These are phyloP conservation scores for Cenchrus purpureus DNA, from an alignment of 176 grass and related monocot genomes.

Conservation along the genomic window DNA sequence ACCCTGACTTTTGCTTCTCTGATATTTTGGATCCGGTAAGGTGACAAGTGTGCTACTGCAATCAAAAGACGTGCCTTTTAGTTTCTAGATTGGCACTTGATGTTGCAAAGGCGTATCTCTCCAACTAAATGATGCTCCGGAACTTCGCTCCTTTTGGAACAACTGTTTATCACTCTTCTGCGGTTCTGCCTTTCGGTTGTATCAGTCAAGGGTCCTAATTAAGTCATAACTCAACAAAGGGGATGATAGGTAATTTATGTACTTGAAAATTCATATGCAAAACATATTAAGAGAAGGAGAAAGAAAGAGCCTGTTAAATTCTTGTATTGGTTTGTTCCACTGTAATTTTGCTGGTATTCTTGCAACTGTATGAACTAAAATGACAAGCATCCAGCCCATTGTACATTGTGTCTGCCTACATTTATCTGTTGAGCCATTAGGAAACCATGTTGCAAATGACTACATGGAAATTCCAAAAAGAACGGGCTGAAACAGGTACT, in stretches of 20 bases:
- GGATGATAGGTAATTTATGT: not conserved
- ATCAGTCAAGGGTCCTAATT: not conserved
- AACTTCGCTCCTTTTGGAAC: not conserved
- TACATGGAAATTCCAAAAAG: no score
- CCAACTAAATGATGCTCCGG: slow-evolving; percentile 13
- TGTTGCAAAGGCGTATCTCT: slow-evolving; percentile 2
- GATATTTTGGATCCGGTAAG: not conserved
- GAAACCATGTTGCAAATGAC: no score
- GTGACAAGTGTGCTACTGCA: not conserved
- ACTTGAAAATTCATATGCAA: not conserved
- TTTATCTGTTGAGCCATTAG: no score
- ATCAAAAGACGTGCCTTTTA: not conserved
- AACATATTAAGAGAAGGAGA: not conserved
- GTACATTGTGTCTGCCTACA: no score
- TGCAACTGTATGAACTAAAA: not conserved
- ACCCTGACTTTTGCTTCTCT: slow-evolving; percentile 13
- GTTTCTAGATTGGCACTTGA: slow-evolving; percentile 13
- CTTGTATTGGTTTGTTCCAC: not conserved
- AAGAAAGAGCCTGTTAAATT: not conserved
- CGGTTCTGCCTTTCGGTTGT: not conserved
- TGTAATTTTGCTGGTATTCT: not conserved
- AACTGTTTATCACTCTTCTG: not conserved
- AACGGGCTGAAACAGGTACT: no score
- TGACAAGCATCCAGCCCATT: no score
- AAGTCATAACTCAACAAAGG: not conserved